Evolutionary conservation across 2,329 filamentous ascomycete genomes (phyloP), one percentile per base, ranked within the genome.

Genomic region (Orbilia ellipsospora): DNA sequence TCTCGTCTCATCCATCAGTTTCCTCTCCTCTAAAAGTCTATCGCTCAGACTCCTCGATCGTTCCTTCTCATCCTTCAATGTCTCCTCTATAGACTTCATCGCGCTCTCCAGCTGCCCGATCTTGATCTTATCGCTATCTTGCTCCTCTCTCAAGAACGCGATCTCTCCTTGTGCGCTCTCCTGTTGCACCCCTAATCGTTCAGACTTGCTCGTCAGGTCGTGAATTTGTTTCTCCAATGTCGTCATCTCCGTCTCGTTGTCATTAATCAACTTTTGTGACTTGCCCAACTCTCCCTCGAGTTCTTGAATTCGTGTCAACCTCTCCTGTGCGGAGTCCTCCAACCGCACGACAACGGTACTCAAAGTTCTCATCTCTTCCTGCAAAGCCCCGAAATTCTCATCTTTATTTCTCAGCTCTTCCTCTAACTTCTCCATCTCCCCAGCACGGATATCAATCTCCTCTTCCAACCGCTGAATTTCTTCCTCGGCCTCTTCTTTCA

Each of bases 121-220:
- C 83, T 93, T 94, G 81, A 99, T 96, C 86, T 99, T 99, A 85
- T 99, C 95, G 16, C 88, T 89, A 83, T 99, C 95, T 82, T 99
- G 95, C 84, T 99, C 95, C 81, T 99, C 95, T 1, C 95, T 90
- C 60, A 99, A 83, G 86, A 99, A 99, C 0, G 92, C 90, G 82
- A 98, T 96, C 82, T 99, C 95, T 73, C 90, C 90, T 80, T 97
- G 94, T 68, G 91, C 90, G 4, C 92, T 96, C 83, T 99, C 95
- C 78, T 94, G 90, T 81, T 98, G 94, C 36, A 99, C 92, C 2
- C 91, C 90, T 1, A 98, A 86, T 63, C 94, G 89, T 80, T 96
- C 91, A 56, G 91, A 90, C 85, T 98, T 98, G 79, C 91, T 89
- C 80, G 94, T 94, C 5, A 92, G 86, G 81, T 98, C 94, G 48